phyloP scores from a whole-genome alignment of 2,329 filamentous ascomycete genomes.

The Neocucurbitaria cava region DNA sequence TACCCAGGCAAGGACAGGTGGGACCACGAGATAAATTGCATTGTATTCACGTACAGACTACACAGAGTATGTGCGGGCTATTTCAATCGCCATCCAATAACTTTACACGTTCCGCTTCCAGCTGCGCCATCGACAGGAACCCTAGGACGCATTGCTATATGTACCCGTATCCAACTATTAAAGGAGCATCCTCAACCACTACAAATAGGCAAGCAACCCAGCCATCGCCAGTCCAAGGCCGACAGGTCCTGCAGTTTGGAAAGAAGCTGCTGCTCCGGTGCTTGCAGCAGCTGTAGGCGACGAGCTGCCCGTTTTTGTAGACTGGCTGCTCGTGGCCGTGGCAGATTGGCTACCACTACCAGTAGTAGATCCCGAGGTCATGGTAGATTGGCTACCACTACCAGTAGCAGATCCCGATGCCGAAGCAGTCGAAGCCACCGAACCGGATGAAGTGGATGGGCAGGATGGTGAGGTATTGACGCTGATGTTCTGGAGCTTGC shows the following conservation, averaged over 20 bases:
- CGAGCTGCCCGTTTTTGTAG: too few species aligned
- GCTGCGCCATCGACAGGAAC: too few species aligned
- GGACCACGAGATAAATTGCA: not conserved
- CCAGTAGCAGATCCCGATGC: slow-evolving; percentile 3
- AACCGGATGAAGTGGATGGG: slow-evolving; percentile 27
- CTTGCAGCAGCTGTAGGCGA: too few species aligned
- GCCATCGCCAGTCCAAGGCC: slow-evolving; percentile 36
- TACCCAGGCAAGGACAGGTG: not conserved
- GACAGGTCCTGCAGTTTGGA: slow-evolving; percentile 30
- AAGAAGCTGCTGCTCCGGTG: slow-evolving; percentile 29
- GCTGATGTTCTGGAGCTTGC: slow-evolving; percentile 47
- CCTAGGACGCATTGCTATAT: not conserved
- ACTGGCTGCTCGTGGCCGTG: slow-evolving; percentile 7
- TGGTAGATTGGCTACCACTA: slow-evolving; percentile 13
- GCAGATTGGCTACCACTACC: slow-evolving; percentile 4
- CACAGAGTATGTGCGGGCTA: not conserved
- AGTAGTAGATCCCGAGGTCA: slow-evolving; percentile 7
- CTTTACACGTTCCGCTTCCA: too few species aligned
- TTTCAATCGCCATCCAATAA: not conserved
- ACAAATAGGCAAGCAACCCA: slow-evolving; percentile 38
- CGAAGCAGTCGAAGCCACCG: slow-evolving; percentile 11
- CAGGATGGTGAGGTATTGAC: slow-evolving; percentile 50
- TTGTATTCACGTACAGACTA: not conserved
- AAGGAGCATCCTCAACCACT: slow-evolving; percentile 1
- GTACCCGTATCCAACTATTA: not conserved